Evolutionary conservation across 2,329 filamentous ascomycete species (phyloP).

Genomic region (Didymella pomorum): DNA sequence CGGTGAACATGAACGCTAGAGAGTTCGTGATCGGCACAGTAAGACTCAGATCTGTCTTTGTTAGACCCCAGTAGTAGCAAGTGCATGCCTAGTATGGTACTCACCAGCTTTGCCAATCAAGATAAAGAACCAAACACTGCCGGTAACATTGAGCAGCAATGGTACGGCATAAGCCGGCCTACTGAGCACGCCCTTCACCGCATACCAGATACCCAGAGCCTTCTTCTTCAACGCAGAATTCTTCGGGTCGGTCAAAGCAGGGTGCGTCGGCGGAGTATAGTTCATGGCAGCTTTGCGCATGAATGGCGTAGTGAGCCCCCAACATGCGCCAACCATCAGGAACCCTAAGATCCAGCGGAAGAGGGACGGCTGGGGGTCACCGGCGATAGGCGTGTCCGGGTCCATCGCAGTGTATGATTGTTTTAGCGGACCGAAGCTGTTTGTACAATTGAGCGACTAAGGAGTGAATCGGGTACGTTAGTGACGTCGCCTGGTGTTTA

Average conservation of each 20-base stretch:
- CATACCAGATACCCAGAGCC: slow-evolving; percentile 72
- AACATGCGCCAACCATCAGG: slow-evolving; percentile 87
- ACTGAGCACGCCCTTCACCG: slow-evolving; percentile 77
- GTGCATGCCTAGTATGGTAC: slow-evolving; percentile 44
- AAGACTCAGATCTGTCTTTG: slow-evolving; percentile 78
- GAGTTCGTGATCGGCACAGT: slow-evolving; percentile 97
- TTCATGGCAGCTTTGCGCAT: slow-evolving; percentile 84
- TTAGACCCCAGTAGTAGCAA: slow-evolving; percentile 13
- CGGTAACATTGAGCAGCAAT: slow-evolving; percentile 85
- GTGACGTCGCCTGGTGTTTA: slow-evolving; percentile 8
- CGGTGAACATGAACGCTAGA: slow-evolving; percentile 93
- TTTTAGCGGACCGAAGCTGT: background rate
- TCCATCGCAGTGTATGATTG: slow-evolving; percentile 34
- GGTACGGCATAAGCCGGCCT: slow-evolving; percentile 88
- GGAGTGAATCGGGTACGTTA: background rate
- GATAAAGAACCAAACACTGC: slow-evolving; percentile 95
- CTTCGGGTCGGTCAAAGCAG: slow-evolving; percentile 45
- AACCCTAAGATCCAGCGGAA: slow-evolving; percentile 90
- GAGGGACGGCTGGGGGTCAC: slow-evolving; percentile 52
- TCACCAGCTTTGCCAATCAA: slow-evolving; percentile 89
- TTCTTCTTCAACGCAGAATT: slow-evolving; percentile 69
- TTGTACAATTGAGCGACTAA: background rate
- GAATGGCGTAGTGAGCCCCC: slow-evolving; percentile 90
- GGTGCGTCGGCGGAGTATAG: slow-evolving; percentile 65
- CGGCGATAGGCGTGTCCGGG: slow-evolving; percentile 37